Evolutionary conservation across 768 basidiomycete genomes (phyloP), one percentile per base, ranked within the genome.

Genomic region (Phaeolepiota aurea): DNA sequence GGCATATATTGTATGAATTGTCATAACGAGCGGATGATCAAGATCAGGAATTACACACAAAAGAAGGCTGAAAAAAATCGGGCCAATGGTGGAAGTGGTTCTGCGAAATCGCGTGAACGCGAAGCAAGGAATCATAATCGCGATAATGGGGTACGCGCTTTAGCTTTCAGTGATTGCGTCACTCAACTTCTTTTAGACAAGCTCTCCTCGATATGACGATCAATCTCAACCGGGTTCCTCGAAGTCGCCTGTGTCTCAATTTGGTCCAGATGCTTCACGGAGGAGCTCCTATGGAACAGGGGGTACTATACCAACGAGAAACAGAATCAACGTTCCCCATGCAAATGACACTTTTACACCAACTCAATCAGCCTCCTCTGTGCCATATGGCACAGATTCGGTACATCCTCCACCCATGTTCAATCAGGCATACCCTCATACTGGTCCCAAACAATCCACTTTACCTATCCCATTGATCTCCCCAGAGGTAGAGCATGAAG

Each of bases 1-100:
- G 96, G 96, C 40, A 97, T 98, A 42, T 98, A 98, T 57, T 99
- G 96, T 58, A 98, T 94, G 96, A 76, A 81, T 37, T 99, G 96
- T 54, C 96, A 99, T 56, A 97, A 91, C 61, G 90, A 97, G 44
- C 87, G 96, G 46, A 96, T 98, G 64, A 90, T 89, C 23, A 81
- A 87, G 51, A 92, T 91, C 47, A 67, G 91, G 49, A 80, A 85
- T 44, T 89, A 97, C 58, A 84, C 87, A 2, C 92, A 97, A 63
- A 87, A 86, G 59, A 82, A 88, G 54, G 78, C 82, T 16, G 79
- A 87, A 55, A 68, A 70, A 51, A 79, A 82, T 44, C 61, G 59
- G 48, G 67, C 63, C 43, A 69, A 64, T 22, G 68, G 60, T 18
- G 64, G 64, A 12, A 66, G 65, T 41, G 56, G 59, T 22, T 69